phyloP scores from a whole-genome alignment of 257 asterid genomes.

The Capsicum chinense region DNA sequence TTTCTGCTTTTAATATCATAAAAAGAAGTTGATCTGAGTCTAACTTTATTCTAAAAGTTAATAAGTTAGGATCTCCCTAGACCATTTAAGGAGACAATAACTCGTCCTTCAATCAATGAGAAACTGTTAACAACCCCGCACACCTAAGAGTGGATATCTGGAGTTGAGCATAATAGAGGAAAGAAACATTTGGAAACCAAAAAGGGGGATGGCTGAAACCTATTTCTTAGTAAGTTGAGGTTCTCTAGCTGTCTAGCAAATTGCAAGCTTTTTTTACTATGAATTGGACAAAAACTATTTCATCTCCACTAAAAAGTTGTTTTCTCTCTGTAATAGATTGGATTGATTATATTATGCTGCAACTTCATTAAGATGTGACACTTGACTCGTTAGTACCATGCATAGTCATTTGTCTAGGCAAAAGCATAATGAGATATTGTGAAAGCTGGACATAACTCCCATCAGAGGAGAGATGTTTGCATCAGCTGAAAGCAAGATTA shows the following conservation, averaged over 20 bases:
- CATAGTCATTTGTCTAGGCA: neutral
- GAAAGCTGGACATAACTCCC: neutral
- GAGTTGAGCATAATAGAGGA: neutral
- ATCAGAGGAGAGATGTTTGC: neutral
- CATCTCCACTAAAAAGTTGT: neutral
- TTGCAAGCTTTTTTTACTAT: neutral
- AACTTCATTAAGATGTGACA: slow-evolving; percentile 8
- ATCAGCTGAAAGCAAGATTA: neutral
- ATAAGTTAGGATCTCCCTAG: neutral
- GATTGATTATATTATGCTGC: neutral
- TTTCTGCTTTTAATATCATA: neutral
- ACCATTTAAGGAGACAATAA: neutral
- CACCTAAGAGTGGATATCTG: neutral
- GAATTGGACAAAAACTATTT: neutral
- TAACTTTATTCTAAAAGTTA: neutral
- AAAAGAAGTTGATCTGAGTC: neutral
- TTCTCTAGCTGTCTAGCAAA: neutral
- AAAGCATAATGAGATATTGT: neutral
- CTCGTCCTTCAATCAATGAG: neutral
- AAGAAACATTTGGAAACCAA: neutral
- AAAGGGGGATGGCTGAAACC: neutral
- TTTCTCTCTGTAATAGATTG: neutral
- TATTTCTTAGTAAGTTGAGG: neutral
- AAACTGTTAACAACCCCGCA: neutral
- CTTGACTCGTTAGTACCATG: neutral